Base-by-base conservation (phyloP, 345 rosid species). In the Psidium friedrichsthalianum region DNA sequence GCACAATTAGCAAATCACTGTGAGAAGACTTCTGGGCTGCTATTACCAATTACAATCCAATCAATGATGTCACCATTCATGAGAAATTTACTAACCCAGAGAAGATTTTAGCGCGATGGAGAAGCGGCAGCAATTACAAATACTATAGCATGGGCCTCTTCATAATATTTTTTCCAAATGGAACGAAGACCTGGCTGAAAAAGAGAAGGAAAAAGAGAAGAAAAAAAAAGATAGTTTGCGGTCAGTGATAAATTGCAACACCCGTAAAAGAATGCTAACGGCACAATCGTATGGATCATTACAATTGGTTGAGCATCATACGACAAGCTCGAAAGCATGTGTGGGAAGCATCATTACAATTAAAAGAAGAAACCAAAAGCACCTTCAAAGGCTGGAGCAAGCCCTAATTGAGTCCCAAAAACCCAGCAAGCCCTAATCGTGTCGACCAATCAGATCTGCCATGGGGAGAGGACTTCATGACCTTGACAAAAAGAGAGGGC, bases 151-250 rank as follows among this genome's bases (percentile, higher is more conserved):
- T 98, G 99, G 85, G 99, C 96, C 92, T 98, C 99, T 91, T 98
- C 99, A 82, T 95, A 98, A 85, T 98, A 98, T 90, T 98, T 98
- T 91, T 98, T 99, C 99, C 99, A 98, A 86, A 98, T 96, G 6
- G 99, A 93, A 81, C 99, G 94, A 53, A 98, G 98, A 82, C 99
- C 99, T 88, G 93, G 94, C 99, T 98, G 93, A 51, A 85, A 56
- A 88, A 82, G 3, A n/a, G n/a, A n/a, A n/a, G n/a, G n/a, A n/a
- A n/a, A n/a, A n/a, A n/a, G n/a, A n/a, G 1, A 36, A 53, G 18
- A 22, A 32, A n/a, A 81, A 4, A 2, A 22, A 82, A 52, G 76
- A 64, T 3, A n/a, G 1, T 16, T 64, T 32, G 76, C 44, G 5
- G 3, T 64, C 6, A 32, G 76, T 32, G 42, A 64, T 64, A 64